phyloP scores from a whole-genome alignment of 306 rosid genomes.

The Trifolium fragiferum region DNA sequence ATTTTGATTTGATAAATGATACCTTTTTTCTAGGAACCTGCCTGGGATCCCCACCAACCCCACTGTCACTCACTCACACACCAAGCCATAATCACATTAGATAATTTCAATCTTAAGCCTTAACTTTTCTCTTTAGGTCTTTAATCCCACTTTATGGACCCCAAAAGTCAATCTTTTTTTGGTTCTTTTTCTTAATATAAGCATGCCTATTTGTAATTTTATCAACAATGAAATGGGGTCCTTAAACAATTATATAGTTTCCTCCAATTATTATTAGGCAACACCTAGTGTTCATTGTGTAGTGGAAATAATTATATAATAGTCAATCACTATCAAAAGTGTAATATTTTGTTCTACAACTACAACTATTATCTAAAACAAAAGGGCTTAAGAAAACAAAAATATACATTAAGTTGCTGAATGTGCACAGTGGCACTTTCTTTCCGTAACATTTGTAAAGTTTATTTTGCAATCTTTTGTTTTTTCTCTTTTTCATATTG shows the following conservation, averaged over 20 bases:
- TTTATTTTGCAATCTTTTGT: conserved; percentile 18
- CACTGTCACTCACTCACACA: conserved; percentile 41
- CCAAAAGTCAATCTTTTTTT: conserved; percentile 35
- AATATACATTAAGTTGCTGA: conserved; percentile 8
- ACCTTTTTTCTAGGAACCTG: not conserved
- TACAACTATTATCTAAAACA: not conserved
- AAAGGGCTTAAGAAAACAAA: conserved; percentile 3
- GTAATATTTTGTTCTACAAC: not conserved
- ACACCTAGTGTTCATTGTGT: conserved; percentile 40
- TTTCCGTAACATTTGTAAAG: conserved; percentile 35
- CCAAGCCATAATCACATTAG: conserved; percentile 22
- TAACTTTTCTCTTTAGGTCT: conserved; percentile 32
- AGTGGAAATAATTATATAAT: conserved; percentile 47
- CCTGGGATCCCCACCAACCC: conserved; percentile 44
- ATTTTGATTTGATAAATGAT: not conserved
- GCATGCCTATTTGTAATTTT: conserved; percentile 28
- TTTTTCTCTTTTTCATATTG: conserved; percentile 1
- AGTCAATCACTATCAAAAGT: conserved; percentile 40
- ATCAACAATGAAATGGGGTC: conserved; percentile 24
- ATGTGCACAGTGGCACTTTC: conserved; percentile 34
- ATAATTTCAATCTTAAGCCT: conserved; percentile 32
- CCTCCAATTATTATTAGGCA: conserved; percentile 47
- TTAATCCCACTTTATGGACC: conserved; percentile 43
- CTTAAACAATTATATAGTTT: conserved; percentile 34
- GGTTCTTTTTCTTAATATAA: conserved; percentile 31